These are phyloP conservation scores for Glycine tomentella DNA, from an alignment of 306 rosid genomes.

Conservation along the genomic window DNA sequence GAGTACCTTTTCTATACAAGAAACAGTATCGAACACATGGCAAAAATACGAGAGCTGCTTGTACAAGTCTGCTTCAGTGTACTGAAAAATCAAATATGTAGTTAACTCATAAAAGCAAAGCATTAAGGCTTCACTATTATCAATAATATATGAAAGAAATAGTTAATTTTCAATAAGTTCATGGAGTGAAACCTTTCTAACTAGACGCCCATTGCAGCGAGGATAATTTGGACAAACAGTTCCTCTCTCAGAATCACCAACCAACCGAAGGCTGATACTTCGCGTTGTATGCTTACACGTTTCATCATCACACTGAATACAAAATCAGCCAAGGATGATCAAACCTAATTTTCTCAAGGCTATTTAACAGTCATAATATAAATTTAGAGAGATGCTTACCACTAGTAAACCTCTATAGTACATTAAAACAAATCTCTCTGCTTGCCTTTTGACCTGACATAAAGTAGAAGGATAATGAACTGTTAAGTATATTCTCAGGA, in stretches of 20 bases:
- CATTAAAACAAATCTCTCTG: slow-evolving; percentile 68
- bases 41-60: slow-evolving; percentile 88
- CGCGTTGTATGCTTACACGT: slow-evolving; percentile 86
- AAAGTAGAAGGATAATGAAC: not conserved
- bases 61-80: slow-evolving; percentile 83
- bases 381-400: slow-evolving; percentile 57
- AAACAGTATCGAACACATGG: slow-evolving; percentile 69
- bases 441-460: slow-evolving; percentile 88
- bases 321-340: slow-evolving; percentile 15
- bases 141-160: no score
- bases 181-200: slow-evolving; percentile 67
- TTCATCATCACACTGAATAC: slow-evolving; percentile 91
- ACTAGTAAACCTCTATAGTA: slow-evolving; percentile 76
- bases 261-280: slow-evolving; percentile 70
- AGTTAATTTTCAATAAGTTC: slow-evolving; percentile 8
- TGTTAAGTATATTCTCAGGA: slow-evolving; percentile 31
- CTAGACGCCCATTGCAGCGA: slow-evolving; percentile 81
- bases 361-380: not conserved
- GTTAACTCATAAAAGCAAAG: not conserved
- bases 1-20: slow-evolving; percentile 78
- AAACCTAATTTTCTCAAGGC: slow-evolving; percentile 8
- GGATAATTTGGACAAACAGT: slow-evolving; percentile 94
- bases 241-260: slow-evolving; percentile 95
- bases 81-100: slow-evolving; percentile 54
- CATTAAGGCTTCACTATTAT: not conserved